Percentiles rank a stretch among this genome's conserved stretches.
These are phyloP conservation scores for Suhomyces bribrorum DNA, from an alignment of 1,139 yeast species.

Conservation along the genomic window DNA sequence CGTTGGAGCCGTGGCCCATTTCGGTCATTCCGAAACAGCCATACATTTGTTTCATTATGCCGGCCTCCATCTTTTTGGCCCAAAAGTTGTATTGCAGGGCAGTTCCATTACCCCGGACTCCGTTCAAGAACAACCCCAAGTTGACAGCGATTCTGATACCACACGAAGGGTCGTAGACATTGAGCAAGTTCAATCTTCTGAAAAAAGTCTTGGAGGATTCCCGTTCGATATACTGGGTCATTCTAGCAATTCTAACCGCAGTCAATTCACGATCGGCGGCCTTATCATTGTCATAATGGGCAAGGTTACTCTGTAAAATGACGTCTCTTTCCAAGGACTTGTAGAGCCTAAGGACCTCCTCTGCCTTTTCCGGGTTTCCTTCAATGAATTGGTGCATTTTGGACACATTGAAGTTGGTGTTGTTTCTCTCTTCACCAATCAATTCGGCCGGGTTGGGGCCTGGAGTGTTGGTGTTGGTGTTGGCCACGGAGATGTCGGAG, in stretches of 20 bases:
- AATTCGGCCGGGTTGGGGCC: conserved; percentile 25
- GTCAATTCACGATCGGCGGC: conserved; percentile 53
- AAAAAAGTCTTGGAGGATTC: conserved; percentile 48
- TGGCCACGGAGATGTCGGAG: conserved; percentile 2
- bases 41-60: conserved; percentile 62
- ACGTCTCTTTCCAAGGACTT: conserved; percentile 57
- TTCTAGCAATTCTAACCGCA: conserved; percentile 39
- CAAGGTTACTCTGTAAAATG: conserved; percentile 44
- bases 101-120: conserved; percentile 75
- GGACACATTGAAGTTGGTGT: conserved; percentile 44
- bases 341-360: conserved; percentile 46
- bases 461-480: conserved; percentile 8
- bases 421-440: conserved; percentile 49
- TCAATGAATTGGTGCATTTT: conserved; percentile 46
- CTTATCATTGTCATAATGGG: conserved; percentile 55
- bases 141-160: conserved; percentile 60
- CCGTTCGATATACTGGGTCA: conserved; percentile 50
- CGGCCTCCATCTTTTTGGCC: conserved; percentile 74
- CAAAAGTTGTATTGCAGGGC: conserved; percentile 64
- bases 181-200: conserved; percentile 44
- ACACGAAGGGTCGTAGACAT: conserved; percentile 61
- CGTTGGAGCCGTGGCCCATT: conserved; percentile 91
- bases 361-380: conserved; percentile 51
- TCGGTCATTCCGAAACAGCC: conserved; percentile 97
- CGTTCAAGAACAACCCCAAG: conserved; percentile 67